Percentiles rank a stretch among this genome's conserved stretches.
These are phyloP conservation scores for Stromatinia cepivora DNA, from an alignment of 2,329 filamentous ascomycete species.

Conservation along the genomic window DNA sequence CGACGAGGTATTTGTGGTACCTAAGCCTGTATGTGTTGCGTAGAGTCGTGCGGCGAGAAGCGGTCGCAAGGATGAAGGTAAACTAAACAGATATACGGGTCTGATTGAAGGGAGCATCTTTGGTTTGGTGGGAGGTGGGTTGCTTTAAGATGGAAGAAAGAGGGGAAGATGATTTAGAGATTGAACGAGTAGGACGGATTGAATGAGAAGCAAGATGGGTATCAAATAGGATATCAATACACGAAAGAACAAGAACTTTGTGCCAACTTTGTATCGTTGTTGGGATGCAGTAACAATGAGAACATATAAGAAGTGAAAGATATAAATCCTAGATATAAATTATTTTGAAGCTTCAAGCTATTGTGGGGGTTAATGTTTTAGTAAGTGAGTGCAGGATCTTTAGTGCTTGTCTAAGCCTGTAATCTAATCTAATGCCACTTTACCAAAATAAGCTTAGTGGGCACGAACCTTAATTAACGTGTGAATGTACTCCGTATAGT, in stretches of 20 bases:
- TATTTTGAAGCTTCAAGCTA: constrained; percentile 18
- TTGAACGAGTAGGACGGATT: neutral
- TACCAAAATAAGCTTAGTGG: constrained; percentile 17
- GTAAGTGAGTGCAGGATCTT: too few species aligned
- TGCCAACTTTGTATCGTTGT: neutral
- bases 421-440: neutral
- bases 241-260: neutral
- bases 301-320: neutral
- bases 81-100: constrained; percentile 38
- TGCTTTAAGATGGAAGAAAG: neutral
- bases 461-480: neutral
- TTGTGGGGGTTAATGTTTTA: constrained; percentile 11
- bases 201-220: neutral
- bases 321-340: neutral
- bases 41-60: constrained; percentile 52
- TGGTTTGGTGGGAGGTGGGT: neutral
- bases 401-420: neutral
- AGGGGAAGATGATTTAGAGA: neutral
- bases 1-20: constrained; percentile 38
- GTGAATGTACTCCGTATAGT: constrained; percentile 27
- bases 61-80: constrained; percentile 44
- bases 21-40: constrained; percentile 55
- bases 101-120: constrained; percentile 26
- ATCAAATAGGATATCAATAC: neutral
- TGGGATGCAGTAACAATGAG: neutral